Evolutionary conservation across 345 rosid species (phyloP).

Genomic region (Anastatica hierochuntica): DNA sequence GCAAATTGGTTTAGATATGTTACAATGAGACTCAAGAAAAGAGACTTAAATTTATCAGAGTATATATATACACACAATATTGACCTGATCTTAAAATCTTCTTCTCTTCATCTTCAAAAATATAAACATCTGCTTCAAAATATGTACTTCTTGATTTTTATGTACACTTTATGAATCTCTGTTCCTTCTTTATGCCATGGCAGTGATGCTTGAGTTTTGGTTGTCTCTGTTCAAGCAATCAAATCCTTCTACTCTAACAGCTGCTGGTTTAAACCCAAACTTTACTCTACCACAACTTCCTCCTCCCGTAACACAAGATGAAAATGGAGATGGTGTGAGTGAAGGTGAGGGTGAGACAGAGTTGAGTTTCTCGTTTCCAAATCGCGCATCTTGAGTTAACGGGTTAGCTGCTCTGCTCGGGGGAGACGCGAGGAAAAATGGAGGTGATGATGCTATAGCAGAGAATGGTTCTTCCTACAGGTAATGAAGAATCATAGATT

Average conservation of each 20-base stretch:
- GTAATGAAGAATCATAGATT: neutral
- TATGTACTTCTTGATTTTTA: slow-evolving; percentile 15
- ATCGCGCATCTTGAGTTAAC: slow-evolving; percentile 50
- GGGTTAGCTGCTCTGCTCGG: slow-evolving; percentile 66
- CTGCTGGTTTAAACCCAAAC: slow-evolving; percentile 46
- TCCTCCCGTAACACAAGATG: slow-evolving; percentile 31
- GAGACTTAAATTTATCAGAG: too few species aligned
- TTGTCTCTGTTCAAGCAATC: slow-evolving; percentile 57
- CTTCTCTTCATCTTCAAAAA: slow-evolving; percentile 10
- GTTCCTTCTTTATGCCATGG: slow-evolving; percentile 40
- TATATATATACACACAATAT: too few species aligned
- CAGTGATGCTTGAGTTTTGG: slow-evolving; percentile 55
- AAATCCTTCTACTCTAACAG: slow-evolving; percentile 79
- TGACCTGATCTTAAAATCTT: too few species aligned
- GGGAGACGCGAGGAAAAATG: slow-evolving; percentile 66
- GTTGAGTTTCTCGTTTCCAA: slow-evolving; percentile 35
- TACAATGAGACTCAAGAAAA: too few species aligned
- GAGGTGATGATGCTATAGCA: slow-evolving; percentile 45
- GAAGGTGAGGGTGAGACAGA: slow-evolving; percentile 11
- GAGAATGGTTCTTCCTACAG: slow-evolving; percentile 35
- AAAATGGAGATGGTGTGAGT: slow-evolving; percentile 21
- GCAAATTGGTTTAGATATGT: too few species aligned
- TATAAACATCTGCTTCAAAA: slow-evolving; percentile 11
- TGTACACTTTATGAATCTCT: slow-evolving; percentile 19
- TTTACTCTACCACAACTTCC: slow-evolving; percentile 55